Base-by-base conservation (phyloP, 176 grass and related monocot species). In the Oryza punctata region DNA sequence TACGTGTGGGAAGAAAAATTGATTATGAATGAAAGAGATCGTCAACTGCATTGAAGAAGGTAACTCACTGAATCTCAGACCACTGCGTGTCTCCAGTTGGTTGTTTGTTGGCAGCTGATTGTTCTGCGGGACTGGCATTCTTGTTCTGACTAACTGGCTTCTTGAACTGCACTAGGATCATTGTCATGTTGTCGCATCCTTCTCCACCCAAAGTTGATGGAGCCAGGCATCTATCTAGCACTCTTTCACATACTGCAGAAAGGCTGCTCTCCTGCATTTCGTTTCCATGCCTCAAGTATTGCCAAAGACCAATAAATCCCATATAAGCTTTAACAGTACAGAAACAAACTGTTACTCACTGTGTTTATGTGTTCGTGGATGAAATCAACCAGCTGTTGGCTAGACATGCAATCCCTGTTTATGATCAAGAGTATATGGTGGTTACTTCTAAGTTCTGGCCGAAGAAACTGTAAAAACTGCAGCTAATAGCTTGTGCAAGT, bases 121-220 rank as follows among this genome's bases (percentile, higher is more conserved):
- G 60, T 65, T 82, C 82, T 8, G 43, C 65, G 7, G 38, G 27
- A 65, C 57, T 18, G 59, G 37, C 38, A 11, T 74, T 21, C 14
- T 72, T 82, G 68, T 26, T 60, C 16, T 75, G 75, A 67, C 54
- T 13, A 50, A 44, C 63, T 10, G 86, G 88, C 60, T 94, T 94
- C 82, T 89, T 90, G 75, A 97, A 97, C 84, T 94, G 92, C 43
- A 94, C 95, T 64, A 94, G 74, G 69, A 97, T 89, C 92, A 97
- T 94, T 0, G 92, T 97, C 95, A 97, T 97, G 84, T 94, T 97
- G 63, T 97, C 92, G 2, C 95, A 97, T 69, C 95, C 95, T 84
- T 97, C 92, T 11, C 95, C 92, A 23, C 89, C 78, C 65, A 88
- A 80, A 12, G 95, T 92, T 30, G 96, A 92, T 21, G 96, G 96